A percentile compares a stretch with the other conserved stretches of the same genome.
These are phyloP conservation scores for Solanum chacoense DNA, from an alignment of 305 asterid genomes.

Conservation along the genomic window DNA sequence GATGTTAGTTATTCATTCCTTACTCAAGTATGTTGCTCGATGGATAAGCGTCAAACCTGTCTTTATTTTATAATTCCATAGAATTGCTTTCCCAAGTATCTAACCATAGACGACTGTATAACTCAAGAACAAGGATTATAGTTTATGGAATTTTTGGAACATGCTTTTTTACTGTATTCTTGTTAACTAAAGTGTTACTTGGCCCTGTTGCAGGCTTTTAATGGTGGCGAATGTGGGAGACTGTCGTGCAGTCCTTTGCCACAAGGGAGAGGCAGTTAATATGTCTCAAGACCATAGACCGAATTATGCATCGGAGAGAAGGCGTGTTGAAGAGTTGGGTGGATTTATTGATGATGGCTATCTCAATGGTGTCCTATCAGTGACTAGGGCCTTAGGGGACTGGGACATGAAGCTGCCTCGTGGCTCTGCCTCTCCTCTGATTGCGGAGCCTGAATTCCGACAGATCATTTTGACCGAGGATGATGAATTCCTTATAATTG, in stretches of 20 bases:
- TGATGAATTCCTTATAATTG: slow-evolving; percentile 72
- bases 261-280: slow-evolving; percentile 61
- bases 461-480: slow-evolving; percentile 49
- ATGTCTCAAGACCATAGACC: slow-evolving; percentile 87
- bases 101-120: background rate
- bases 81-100: background rate
- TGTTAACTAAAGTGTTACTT: background rate
- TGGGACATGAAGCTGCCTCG: slow-evolving; percentile 84
- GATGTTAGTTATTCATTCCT: background rate
- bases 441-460: slow-evolving; percentile 60
- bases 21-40: background rate
- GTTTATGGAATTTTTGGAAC: background rate
- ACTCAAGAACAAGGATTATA: background rate
- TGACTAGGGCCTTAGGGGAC: slow-evolving; percentile 74
- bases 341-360: slow-evolving; percentile 68
- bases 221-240: slow-evolving; percentile 83
- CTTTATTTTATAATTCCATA: background rate
- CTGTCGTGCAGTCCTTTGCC: slow-evolving; percentile 76
- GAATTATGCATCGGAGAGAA: slow-evolving; percentile 30
- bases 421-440: slow-evolving; percentile 64
- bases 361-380: slow-evolving; percentile 62
- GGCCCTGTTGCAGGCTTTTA: slow-evolving; percentile 36
- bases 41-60: background rate
- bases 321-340: slow-evolving; percentile 61
- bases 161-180: background rate